These are phyloP conservation scores for Peltaster fructicola DNA, from an alignment of 2,329 filamentous ascomycete species.

Conservation along the genomic window DNA sequence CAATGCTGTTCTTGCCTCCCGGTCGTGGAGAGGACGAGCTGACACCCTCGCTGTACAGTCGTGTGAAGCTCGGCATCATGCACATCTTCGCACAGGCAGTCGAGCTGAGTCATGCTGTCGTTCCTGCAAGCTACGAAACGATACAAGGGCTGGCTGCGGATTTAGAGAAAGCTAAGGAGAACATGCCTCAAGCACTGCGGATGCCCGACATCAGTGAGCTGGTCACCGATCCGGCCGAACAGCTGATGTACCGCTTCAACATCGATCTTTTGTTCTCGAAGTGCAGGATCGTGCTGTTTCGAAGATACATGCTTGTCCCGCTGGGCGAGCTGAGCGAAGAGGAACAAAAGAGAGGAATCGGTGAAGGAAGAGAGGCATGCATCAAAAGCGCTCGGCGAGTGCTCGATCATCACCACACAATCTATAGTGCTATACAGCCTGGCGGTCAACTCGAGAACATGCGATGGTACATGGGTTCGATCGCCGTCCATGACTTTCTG, in stretches of 20 bases:
- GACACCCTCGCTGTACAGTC: constrained; percentile 19
- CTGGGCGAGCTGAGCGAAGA: constrained; percentile 13
- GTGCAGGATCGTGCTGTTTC: constrained; percentile 35
- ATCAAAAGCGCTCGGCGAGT: constrained; percentile 31
- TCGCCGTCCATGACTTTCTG: constrained; percentile 31
- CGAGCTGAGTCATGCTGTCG: constrained; percentile 21
- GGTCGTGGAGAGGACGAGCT: constrained; percentile 15
- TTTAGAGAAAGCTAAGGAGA: constrained; percentile 18
- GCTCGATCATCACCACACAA: constrained; percentile 30
- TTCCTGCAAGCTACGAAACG: constrained; percentile 19
- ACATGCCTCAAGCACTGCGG: constrained; percentile 20
- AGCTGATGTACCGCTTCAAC: constrained; percentile 35
- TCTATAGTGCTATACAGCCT: constrained; percentile 30
- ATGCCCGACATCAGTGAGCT: constrained; percentile 23
- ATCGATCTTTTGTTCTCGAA: constrained; percentile 35
- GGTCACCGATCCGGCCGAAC: constrained; percentile 30
- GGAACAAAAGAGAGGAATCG: constrained; percentile 16
- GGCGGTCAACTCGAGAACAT: constrained; percentile 26
- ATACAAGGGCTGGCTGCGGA: constrained; percentile 21
- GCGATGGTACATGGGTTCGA: constrained; percentile 29
- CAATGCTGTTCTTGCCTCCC: constrained; percentile 21
- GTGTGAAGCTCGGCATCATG: constrained; percentile 19
- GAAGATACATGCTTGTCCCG: constrained; percentile 29
- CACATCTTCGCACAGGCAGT: constrained; percentile 22
- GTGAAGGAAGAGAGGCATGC: constrained; percentile 23